Percentiles rank a stretch among this genome's conserved stretches.
Conservation (phyloP, 768 basidiomycete species). For the Gloeopeniophorella convolvens region DNA sequence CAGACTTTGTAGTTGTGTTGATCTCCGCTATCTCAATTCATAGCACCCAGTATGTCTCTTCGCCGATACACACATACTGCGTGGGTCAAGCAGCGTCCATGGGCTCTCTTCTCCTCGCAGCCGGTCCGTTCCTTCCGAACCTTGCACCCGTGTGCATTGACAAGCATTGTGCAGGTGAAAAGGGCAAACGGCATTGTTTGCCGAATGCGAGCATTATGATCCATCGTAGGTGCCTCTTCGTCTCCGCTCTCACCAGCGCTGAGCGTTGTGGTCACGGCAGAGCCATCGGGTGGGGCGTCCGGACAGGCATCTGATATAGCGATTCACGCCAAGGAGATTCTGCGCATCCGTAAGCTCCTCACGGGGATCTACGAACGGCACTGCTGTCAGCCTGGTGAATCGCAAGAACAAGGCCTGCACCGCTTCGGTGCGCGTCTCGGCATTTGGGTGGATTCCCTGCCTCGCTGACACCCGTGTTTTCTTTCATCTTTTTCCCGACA, state of each 20-base stretch:
- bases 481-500: constrained; percentile 28
- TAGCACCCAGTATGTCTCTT: constrained; percentile 64
- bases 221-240: constrained; percentile 60
- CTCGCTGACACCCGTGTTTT: constrained; percentile 22
- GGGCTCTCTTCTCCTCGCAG: constrained; percentile 89
- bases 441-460: constrained; percentile 16
- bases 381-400: constrained; percentile 65
- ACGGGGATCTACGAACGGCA: constrained; percentile 89
- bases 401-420: constrained; percentile 50
- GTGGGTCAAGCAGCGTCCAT: constrained; percentile 94
- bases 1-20: constrained; percentile 35
- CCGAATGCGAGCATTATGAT: constrained; percentile 98
- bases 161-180: constrained; percentile 51
- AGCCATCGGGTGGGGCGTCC: constrained; percentile 93
- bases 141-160: neutral
- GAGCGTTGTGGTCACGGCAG: constrained; percentile 34
- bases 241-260: constrained; percentile 4
- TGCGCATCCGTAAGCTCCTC: constrained; percentile 76
- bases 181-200: constrained; percentile 85
- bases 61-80: constrained; percentile 95
- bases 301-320: constrained; percentile 96
- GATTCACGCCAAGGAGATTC: constrained; percentile 95
- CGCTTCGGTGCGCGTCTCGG: constrained; percentile 64
- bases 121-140: constrained; percentile 38
- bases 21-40: neutral